Percentiles rank a stretch among this genome's conserved stretches.
Conservation (phyloP, 1,139 yeast species). For the Candida glucosophila region DNA sequence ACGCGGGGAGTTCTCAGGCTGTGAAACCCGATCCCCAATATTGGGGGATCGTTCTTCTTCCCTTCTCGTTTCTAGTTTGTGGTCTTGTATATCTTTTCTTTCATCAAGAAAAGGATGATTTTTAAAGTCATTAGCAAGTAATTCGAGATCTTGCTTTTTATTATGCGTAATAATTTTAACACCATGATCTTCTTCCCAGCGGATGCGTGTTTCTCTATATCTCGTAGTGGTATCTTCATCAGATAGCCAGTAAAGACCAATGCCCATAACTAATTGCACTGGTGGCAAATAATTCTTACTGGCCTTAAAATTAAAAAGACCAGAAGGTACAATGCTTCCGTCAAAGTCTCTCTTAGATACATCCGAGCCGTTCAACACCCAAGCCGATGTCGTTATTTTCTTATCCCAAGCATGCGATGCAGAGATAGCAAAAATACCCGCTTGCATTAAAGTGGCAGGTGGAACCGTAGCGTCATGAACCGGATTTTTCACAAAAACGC, state of each 20-base stretch:
- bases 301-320: constrained; percentile 49
- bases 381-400: constrained; percentile 71
- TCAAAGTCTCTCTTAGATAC: constrained; percentile 64
- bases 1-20: neutral
- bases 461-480: constrained; percentile 54
- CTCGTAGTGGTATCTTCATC: constrained; percentile 43
- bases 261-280: constrained; percentile 79
- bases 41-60: neutral
- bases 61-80: neutral
- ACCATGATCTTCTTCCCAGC: constrained; percentile 40
- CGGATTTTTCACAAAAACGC: constrained; percentile 77
- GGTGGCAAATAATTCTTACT: constrained; percentile 69
- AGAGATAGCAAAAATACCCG: constrained; percentile 78
- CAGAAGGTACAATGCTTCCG: constrained; percentile 56
- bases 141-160: constrained; percentile 24
- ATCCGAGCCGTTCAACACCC: constrained; percentile 66
- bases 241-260: constrained; percentile 71
- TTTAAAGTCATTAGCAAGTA: neutral
- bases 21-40: neutral
- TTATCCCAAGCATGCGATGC: constrained; percentile 87
- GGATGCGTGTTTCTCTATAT: constrained; percentile 26
- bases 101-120: neutral
- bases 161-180: constrained; percentile 31
- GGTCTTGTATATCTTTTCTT: too few relatives aligned
- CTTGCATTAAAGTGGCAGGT: constrained; percentile 82